Base-by-base conservation (phyloP, 768 basidiomycete genomes). In the Kwoniella pini region DNA sequence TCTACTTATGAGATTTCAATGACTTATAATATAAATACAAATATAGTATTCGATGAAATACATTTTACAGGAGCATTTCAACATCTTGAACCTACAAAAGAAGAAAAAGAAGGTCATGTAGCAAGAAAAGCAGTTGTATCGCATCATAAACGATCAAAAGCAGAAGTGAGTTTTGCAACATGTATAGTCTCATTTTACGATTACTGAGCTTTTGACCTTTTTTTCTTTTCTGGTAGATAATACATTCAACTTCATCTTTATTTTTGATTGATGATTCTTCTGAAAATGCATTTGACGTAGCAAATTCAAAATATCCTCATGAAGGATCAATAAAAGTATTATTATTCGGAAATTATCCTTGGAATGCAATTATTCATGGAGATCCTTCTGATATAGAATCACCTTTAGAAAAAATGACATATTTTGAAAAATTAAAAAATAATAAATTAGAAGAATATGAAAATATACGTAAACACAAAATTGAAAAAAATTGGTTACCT, bases 221-320 rank as follows among this genome's bases (percentile, higher is more conserved):
- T 30, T 21, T 51, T 15, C 21, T 36, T 21, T 38, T 15, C 24
- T n/a, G 33, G 3, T 15, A 88, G 86, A 84, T 89, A 45, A 88
- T 88, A 71, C 79, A 83, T 31, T 81, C 84, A 60, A 78, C 90
- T 17, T 82, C 82, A 15, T 87, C 89, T 11, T 81, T 82, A 39
- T 72, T 90, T 38, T 79, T 91, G 53, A 85, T 91, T 59, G 90
- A 91, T 76, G 90, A 91, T 79, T 89, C 88, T 5, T 70, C 86
- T 40, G 89, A 91, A 76, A 90, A 91, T 75, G 87, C 87, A 36
- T 64, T 88, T 26, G 82, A 84, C 57, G 86, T 86, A 63, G 82
- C 81, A 0, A 81, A 77, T 4, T 80, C 82, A 31, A 66, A 74
- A 19, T 80, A 82, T 21, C 82, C 84, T 1, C 84, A 84, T 15